A percentile compares a stretch with the other conserved stretches of the same genome.
These are phyloP conservation scores for Aspergillus luchuensis DNA, from an alignment of 2,329 filamentous ascomycete genomes.

Conservation along the genomic window DNA sequence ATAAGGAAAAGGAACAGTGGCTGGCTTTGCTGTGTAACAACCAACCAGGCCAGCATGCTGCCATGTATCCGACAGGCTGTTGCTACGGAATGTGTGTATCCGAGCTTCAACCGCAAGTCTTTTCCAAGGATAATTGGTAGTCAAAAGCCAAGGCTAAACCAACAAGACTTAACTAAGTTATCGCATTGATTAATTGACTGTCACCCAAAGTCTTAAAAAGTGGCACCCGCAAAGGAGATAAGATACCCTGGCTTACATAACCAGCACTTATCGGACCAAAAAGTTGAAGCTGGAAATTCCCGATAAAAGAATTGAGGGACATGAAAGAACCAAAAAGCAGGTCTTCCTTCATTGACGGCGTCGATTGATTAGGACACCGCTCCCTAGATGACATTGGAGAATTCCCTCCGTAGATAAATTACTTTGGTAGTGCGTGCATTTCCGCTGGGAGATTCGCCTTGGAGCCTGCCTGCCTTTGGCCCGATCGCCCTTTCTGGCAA, in stretches of 20 bases:
- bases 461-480: not conserved
- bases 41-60: too few relatives aligned
- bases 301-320: not conserved
- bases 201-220: too few relatives aligned
- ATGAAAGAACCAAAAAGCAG: not conserved
- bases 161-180: too few relatives aligned
- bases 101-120: not conserved
- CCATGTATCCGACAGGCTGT: not conserved
- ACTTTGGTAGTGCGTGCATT: not conserved
- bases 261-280: slow-evolving; percentile 1
- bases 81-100: not conserved
- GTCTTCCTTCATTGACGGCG: not conserved
- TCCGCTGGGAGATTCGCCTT: not conserved
- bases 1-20: too few relatives aligned
- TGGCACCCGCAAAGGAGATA: not conserved
- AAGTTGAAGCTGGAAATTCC: not conserved
- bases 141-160: not conserved
- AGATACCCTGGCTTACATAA: slow-evolving; percentile 10
- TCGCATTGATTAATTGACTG: not conserved
- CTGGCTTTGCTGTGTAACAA: too few relatives aligned
- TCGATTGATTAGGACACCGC: not conserved
- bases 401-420: not conserved
- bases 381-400: not conserved
- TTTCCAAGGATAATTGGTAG: not conserved
- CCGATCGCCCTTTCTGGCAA: slow-evolving; percentile 7